Conservation (phyloP, 1,139 yeast genomes). For the Geotrichum cucujoidarum region DNA sequence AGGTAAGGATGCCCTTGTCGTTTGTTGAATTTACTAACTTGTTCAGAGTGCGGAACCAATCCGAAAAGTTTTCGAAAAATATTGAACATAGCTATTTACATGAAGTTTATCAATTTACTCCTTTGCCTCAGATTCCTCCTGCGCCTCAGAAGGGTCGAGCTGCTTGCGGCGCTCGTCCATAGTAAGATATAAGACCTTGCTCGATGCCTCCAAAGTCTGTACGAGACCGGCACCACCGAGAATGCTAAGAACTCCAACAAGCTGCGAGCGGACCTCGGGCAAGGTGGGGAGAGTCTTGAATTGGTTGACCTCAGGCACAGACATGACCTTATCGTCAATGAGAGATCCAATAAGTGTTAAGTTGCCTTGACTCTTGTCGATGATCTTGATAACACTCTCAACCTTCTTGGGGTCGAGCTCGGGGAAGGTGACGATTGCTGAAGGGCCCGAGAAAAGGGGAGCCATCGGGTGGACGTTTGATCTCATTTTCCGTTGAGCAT, state of each 20-base stretch:
- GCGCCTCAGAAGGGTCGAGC: conserved; percentile 27
- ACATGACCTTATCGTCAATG: conserved; percentile 56
- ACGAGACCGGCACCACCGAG: conserved; percentile 89
- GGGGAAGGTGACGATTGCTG: conserved; percentile 70
- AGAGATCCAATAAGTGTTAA: conserved; percentile 81
- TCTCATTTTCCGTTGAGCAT: conserved; percentile 35
- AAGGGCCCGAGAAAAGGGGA: conserved; percentile 74
- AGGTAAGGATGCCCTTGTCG: conserved; percentile 7
- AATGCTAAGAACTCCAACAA: conserved; percentile 77
- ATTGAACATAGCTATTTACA: conserved; percentile 18
- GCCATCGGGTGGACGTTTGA: conserved; percentile 55
- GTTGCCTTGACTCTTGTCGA: conserved; percentile 65
- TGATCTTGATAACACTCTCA: conserved; percentile 52
- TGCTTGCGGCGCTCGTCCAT: conserved; percentile 57
- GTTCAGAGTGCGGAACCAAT: conserved; percentile 26
- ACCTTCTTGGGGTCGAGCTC: conserved; percentile 68
- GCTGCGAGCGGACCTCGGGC: conserved; percentile 69
- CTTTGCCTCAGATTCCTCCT: conserved; percentile 5
- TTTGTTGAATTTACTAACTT: not conserved
- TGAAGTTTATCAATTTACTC: not conserved
- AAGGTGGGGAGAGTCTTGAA: conserved; percentile 73
- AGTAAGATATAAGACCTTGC: conserved; percentile 66
- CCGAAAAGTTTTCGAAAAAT: conserved; percentile 25
- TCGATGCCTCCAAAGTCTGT: conserved; percentile 65
- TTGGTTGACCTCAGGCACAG: conserved; percentile 49